Evolutionary conservation across 2,329 filamentous ascomycete genomes (phyloP), one percentile per base, ranked within the genome.

Genomic region (Thermoascus crustaceus): DNA sequence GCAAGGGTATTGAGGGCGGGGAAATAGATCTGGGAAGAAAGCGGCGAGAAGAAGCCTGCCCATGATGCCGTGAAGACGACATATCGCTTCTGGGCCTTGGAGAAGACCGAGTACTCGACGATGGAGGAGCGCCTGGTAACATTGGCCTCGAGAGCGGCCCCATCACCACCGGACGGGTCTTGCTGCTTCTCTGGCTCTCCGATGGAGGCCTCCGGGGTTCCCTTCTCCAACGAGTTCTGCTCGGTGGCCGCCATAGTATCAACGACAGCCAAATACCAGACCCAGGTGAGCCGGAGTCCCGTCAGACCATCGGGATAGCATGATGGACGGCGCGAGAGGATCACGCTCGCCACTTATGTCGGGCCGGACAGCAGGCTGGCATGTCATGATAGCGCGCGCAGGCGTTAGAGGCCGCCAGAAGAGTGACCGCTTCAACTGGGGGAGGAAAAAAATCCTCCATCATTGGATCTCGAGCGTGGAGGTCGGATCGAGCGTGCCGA

Each of bases 1-100:
- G 57, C 49, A 10, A 60, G 37, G 2, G 48, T 52, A 34, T 57
- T 58, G 21, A 68, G 41, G 5, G 60, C 54, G 2, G 66, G 66
- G 29, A 64, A 60, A 41, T 65, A 67, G 33, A 68, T 67, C 41
- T 64, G 63, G 6, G 63, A 58, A 3, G 63, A 62, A 1, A 69
- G 50, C 0, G 64, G 63, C n/a, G 63, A 64, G 47, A 68, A 68
- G 38, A 68, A 38, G 2, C 34, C 47, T 2, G 47, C 46, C 23
- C 38, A 47, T 5, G 48, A 42, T 10, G 45, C 39, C 10, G 40
- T 32, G 34, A 46, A 32, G 21, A 50, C 39, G n/a, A 50, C 45
- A 26, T 40, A 43, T 11, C 40, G 35, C 21, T 44, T 49, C 39
- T 48, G 26, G 16, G 20, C 16, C 10, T 24, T 34, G 8, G 47